Percentiles rank a stretch among this genome's conserved stretches.
Evolutionary conservation across 106 monocot species (phyloP).

Genomic region (Acorus gramineus): DNA sequence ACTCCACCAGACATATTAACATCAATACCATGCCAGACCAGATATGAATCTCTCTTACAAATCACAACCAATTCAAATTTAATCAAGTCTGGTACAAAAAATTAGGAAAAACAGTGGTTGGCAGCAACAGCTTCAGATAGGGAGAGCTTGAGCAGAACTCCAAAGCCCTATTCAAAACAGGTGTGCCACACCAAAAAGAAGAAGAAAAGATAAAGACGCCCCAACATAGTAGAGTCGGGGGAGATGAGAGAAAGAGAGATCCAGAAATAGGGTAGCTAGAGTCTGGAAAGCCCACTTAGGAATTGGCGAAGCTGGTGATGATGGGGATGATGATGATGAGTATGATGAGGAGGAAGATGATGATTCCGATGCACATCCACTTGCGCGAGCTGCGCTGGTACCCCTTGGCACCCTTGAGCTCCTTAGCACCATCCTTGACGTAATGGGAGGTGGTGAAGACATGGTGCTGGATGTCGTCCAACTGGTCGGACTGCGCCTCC

Average conservation of each 20-base stretch:
- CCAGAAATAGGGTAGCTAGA: too few species aligned
- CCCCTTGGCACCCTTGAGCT: constrained; percentile 1
- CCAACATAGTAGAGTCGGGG: too few species aligned
- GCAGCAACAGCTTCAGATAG: background rate
- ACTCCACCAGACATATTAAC: too few species aligned
- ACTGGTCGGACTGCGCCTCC: constrained; percentile 4
- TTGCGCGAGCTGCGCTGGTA: constrained; percentile 10
- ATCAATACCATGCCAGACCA: too few species aligned
- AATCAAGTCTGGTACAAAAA: too few species aligned
- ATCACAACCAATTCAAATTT: too few species aligned
- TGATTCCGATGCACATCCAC: constrained; percentile 10
- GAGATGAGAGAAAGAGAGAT: too few species aligned
- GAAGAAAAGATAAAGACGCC: too few species aligned
- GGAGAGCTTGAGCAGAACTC: constrained; percentile 14
- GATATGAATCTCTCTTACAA: too few species aligned
- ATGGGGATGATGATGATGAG: constrained; percentile 4
- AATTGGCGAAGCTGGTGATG: constrained; percentile 4
- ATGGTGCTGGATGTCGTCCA: constrained; percentile 15
- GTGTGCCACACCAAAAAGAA: too few species aligned
- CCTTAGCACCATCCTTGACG: constrained; percentile 5
- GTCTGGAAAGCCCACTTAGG: background rate
- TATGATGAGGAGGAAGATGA: constrained; percentile 3
- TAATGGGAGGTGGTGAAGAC: constrained; percentile 6
- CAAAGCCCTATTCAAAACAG: background rate
- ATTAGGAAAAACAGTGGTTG: too few species aligned